Evolutionary conservation across 2,329 filamentous ascomycete genomes (phyloP), one percentile per base, ranked within the genome.

Genomic region (Kalmusia sp.): DNA sequence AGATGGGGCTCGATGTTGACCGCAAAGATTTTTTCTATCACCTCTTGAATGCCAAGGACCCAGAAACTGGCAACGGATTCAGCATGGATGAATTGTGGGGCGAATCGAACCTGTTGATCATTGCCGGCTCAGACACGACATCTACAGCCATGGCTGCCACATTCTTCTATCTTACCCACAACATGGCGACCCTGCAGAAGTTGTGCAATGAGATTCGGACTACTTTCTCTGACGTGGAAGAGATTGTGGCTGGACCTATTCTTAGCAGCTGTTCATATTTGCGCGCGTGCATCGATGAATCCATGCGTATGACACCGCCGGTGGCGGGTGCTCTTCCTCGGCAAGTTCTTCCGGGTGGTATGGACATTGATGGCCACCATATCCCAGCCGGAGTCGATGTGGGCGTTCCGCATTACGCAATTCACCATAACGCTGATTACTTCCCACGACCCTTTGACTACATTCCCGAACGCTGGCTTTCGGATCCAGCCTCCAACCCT

Each of bases 1-100:
- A 77, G 46, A 55, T 76, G 28, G 75, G 73, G 8, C 58, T 72
- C 3, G 70, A 77, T 38, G 69, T 72, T 28, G 73, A 74, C 37
- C 65, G 74, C 17, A 78, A 77, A 45, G 80, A 81, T 61, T 79
- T 82, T 62, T 78, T 79, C 67, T 74, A 79, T 65, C 71, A 82
- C 69, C 71, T 80, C 4, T 65, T 79, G 39, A 72, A 79, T 50
- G 76, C 79, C 46, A 76, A 77, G 62, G 75, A 83, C 61, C 74
- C 77, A 1, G 71, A 80, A 55, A 78, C 78, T 14, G 73, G 77
- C 53, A 63, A 75, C 27, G 71, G 77, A 45, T 75, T 79, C 68
- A 70, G 70, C 58, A 69, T 74, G 66, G 69, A 75, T 46, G 80
- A 82, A 59, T 59, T 82, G 19, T 80, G 77, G 73, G 77, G 75